These are phyloP conservation scores for Stephanocyclus meneghinianus DNA, from an alignment of 352 stramenopile species.

Conservation along the genomic window DNA sequence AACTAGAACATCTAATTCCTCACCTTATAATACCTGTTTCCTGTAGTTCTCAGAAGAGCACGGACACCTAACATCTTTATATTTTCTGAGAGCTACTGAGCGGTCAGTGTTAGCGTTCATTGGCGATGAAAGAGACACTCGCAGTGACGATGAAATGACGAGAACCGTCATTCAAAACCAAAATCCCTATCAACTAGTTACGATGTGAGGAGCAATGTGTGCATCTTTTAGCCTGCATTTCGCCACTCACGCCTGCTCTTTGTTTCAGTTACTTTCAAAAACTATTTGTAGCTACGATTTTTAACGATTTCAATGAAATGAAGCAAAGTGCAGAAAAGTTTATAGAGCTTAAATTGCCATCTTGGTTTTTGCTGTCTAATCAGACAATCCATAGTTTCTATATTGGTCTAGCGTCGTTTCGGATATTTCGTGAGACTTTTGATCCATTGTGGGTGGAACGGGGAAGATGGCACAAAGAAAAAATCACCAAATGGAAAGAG, in stretches of 20 bases:
- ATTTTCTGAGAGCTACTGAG: background rate
- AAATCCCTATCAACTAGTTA: background rate
- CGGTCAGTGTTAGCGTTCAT: background rate
- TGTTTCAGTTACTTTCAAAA: constrained; percentile 4
- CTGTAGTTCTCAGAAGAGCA: constrained; percentile 15
- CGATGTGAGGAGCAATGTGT: background rate
- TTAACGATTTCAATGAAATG: background rate
- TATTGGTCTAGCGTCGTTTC: constrained; percentile 12
- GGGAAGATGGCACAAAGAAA: background rate
- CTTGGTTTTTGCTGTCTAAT: background rate
- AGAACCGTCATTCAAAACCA: background rate
- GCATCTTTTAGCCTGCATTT: background rate
- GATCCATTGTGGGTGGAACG: constrained; percentile 2
- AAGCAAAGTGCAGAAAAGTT: background rate
- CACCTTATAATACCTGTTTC: background rate
- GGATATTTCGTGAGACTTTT: constrained; percentile 4
- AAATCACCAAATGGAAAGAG: constrained; percentile 5
- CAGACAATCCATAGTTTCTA: background rate
- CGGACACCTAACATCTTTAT: background rate
- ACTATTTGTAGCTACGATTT: background rate
- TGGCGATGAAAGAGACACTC: background rate
- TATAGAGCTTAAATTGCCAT: background rate
- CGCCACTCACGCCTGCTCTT: background rate
- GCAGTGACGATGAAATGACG: background rate
- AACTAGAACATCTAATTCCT: background rate